Conservation (phyloP, 176 grass and related monocot species). For the Tillandsia fasciculata region DNA sequence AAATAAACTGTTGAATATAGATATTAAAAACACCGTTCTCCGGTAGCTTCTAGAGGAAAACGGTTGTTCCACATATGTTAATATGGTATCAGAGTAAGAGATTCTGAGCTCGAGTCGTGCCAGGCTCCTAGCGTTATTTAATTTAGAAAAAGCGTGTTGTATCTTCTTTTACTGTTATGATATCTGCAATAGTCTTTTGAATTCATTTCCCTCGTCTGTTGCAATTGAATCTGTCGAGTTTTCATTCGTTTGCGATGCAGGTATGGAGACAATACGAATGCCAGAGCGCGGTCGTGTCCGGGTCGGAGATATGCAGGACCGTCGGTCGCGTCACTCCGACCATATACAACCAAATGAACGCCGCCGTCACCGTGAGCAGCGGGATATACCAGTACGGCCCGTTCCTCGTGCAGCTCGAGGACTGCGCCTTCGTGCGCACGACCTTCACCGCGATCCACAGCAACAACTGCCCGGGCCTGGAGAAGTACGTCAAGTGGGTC, state of each 20-base stretch:
- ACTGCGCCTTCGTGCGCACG: slow-evolving; percentile 78
- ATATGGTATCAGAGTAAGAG: no score
- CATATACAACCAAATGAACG: slow-evolving; percentile 60
- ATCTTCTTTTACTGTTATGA: no score
- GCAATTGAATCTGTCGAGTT: not conserved
- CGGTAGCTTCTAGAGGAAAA: no score
- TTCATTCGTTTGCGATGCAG: slow-evolving; percentile 25
- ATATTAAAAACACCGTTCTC: no score
- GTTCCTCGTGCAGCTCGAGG: slow-evolving; percentile 66
- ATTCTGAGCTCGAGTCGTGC: no score
- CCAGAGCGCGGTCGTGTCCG: slow-evolving; percentile 29
- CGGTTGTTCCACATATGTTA: no score
- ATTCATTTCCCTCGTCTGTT: no score
- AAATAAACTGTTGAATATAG: no score
- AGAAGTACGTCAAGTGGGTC: slow-evolving; percentile 62
- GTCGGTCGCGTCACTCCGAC: slow-evolving; percentile 45
- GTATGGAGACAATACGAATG: slow-evolving; percentile 54
- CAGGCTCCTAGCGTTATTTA: no score
- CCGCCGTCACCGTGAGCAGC: slow-evolving; percentile 39
- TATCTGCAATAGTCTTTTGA: no score
- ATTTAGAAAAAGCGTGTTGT: no score
- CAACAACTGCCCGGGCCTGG: slow-evolving; percentile 65
- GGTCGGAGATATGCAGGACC: slow-evolving; percentile 45
- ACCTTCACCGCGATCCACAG: slow-evolving; percentile 53
- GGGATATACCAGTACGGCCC: slow-evolving; percentile 69